phyloP scores from a whole-genome alignment of 108 stramenopile species.

The Chaetoceros tenuissimus region DNA sequence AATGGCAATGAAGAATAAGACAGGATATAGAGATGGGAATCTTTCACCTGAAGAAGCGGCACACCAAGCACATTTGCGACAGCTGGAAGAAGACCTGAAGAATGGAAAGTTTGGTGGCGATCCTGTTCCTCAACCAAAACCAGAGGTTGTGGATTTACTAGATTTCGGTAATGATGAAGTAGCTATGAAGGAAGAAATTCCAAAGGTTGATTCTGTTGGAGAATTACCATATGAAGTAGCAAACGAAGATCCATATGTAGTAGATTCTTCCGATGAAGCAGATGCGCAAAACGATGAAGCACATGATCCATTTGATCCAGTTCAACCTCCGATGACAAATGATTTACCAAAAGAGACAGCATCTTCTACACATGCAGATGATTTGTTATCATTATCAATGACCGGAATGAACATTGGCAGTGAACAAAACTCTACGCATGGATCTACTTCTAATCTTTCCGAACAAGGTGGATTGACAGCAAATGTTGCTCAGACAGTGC shows the following conservation, averaged over 20 bases:
- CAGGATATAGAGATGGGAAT: background rate
- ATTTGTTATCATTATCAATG: background rate
- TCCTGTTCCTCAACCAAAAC: background rate
- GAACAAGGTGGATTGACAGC: too few relatives aligned
- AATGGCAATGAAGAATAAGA: conserved; percentile 15
- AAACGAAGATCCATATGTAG: background rate
- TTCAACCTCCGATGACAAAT: background rate
- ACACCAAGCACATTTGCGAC: background rate
- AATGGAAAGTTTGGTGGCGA: background rate
- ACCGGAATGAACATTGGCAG: too few relatives aligned
- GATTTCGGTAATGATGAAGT: background rate
- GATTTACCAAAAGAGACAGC: background rate
- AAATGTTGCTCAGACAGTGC: too few relatives aligned
- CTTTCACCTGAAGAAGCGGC: background rate
- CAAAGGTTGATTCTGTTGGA: background rate
- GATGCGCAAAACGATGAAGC: too few relatives aligned
- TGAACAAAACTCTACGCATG: too few relatives aligned
- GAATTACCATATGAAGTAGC: background rate
- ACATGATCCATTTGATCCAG: background rate
- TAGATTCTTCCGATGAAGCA: background rate
- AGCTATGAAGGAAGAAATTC: background rate
- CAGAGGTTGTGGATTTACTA: background rate
- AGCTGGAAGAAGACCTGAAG: background rate
- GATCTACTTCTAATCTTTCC: too few relatives aligned
- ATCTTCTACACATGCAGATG: background rate